phyloP scores from a whole-genome alignment of 768 basidiomycete species.

The Phaffia australis region DNA sequence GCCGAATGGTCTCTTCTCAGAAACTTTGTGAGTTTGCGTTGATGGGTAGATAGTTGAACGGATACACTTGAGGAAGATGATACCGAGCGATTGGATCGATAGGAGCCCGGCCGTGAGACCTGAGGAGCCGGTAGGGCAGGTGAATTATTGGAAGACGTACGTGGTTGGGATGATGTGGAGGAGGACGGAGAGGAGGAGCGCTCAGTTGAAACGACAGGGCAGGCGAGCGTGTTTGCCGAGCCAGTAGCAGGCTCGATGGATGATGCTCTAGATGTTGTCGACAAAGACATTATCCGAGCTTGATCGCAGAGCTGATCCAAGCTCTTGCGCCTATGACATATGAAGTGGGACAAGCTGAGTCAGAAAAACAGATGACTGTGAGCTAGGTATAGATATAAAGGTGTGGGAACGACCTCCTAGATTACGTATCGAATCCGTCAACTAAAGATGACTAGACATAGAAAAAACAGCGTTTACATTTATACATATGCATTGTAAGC shows the following conservation, averaged over 20 bases:
- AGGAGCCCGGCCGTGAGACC: neutral
- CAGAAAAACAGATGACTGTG: neutral
- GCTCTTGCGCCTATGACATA: too few species aligned
- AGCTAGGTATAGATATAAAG: neutral
- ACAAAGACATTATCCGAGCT: neutral
- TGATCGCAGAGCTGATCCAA: too few species aligned
- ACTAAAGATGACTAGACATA: too few species aligned
- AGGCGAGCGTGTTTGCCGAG: neutral
- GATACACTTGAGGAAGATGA: slow-evolving; percentile 6
- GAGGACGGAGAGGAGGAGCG: slow-evolving; percentile 3
- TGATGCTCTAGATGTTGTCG: neutral
- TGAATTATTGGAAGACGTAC: too few species aligned
- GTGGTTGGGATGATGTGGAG: slow-evolving; percentile 5
- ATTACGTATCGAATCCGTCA: too few species aligned
- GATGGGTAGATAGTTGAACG: neutral
- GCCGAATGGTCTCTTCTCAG: slow-evolving; percentile 3
- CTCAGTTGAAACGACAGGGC: too few species aligned
- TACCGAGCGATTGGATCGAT: neutral
- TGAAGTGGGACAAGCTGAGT: neutral
- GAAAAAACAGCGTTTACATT: too few species aligned
- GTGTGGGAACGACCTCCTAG: too few species aligned
- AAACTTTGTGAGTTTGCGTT: slow-evolving; percentile 17
- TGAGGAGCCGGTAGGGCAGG: neutral
- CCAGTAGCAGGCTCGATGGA: neutral
- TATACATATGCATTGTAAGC: too few species aligned